Conservation (phyloP, 2,329 filamentous ascomycete species). For the Westerdykella aurantiaca region DNA sequence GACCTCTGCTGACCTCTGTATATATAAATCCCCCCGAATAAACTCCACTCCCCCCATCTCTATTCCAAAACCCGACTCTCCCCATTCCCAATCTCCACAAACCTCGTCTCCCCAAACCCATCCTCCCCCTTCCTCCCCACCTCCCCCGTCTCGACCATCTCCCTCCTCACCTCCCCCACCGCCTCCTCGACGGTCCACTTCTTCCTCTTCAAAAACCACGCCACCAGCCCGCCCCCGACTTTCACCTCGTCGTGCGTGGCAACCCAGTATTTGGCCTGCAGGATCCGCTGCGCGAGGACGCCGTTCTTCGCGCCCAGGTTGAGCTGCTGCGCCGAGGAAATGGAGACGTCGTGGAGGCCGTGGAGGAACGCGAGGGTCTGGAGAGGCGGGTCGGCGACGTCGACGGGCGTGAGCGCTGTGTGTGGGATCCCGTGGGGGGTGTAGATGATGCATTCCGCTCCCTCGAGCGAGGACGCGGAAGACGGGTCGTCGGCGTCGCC, state of each 20-base stretch:
- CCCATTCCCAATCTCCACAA: constrained; percentile 52
- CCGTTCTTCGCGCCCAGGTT: constrained; percentile 61
- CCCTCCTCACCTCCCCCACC: constrained; percentile 42
- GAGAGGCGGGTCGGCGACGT: constrained; percentile 43
- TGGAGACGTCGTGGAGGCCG: constrained; percentile 57
- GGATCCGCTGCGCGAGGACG: constrained; percentile 48
- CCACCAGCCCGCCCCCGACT: constrained; percentile 52
- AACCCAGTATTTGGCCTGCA: constrained; percentile 58
- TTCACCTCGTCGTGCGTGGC: constrained; percentile 62
- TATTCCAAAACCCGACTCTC: constrained; percentile 49
- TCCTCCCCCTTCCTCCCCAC: constrained; percentile 23
- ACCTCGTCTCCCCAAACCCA: constrained; percentile 42
- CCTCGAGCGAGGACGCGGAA: constrained; percentile 9
- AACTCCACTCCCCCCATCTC: constrained; percentile 1
- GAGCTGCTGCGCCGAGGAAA: constrained; percentile 49
- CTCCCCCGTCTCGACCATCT: constrained; percentile 38
- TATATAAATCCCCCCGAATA: no score
- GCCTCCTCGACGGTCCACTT: constrained; percentile 44
- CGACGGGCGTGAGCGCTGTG: constrained; percentile 43
- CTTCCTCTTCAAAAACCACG: constrained; percentile 43
- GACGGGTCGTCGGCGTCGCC: constrained; percentile 18
- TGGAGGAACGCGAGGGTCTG: constrained; percentile 56
- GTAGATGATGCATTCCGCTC: constrained; percentile 55
- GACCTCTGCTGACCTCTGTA: no score
- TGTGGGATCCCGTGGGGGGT: constrained; percentile 57